A percentile compares a stretch with the other conserved stretches of the same genome.
Evolutionary conservation across 225 moss, liverwort and hornwort species (phyloP).

Genomic region (Physcomitrium patens): DNA sequence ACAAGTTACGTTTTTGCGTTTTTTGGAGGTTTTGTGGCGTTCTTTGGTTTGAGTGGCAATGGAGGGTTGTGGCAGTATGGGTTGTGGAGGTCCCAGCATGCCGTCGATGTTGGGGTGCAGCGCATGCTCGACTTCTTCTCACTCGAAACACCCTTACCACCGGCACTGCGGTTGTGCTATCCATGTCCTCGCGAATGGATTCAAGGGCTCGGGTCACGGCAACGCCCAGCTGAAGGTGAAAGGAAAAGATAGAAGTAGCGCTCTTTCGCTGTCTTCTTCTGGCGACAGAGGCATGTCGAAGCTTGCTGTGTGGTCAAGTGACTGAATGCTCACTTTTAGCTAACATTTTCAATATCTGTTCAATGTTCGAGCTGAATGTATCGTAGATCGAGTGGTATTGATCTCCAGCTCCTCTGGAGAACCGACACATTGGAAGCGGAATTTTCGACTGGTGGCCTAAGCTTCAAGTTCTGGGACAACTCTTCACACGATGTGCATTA

Average conservation of each 20-base stretch:
- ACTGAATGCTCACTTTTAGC: slow-evolving; percentile 23
- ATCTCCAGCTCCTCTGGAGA: background rate
- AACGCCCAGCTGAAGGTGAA: slow-evolving; percentile 55
- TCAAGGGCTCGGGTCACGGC: slow-evolving; percentile 43
- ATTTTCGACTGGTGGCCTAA: slow-evolving; percentile 10
- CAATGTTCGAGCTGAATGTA: background rate
- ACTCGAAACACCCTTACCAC: slow-evolving; percentile 57
- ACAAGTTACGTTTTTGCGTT: background rate
- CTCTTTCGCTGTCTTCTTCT: slow-evolving; percentile 36
- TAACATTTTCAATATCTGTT: background rate
- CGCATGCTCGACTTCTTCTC: slow-evolving; percentile 53
- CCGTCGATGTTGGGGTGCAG: slow-evolving; percentile 50
- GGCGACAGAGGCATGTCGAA: slow-evolving; percentile 56
- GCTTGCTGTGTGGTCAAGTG: slow-evolving; percentile 56
- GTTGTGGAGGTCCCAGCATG: slow-evolving; percentile 38
- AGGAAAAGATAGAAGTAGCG: slow-evolving; percentile 25
- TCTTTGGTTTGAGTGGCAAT: slow-evolving; percentile 15
- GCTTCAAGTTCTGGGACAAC: background rate
- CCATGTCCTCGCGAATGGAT: slow-evolving; percentile 53
- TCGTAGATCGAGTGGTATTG: background rate
- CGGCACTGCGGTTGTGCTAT: slow-evolving; percentile 62
- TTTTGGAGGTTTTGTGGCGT: background rate
- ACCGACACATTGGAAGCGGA: background rate
- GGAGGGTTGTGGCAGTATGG: slow-evolving; percentile 50
- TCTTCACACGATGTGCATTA: slow-evolving; percentile 10